Percentiles rank a stretch among this genome's conserved stretches.
phyloP scores from a whole-genome alignment of 768 basidiomycete species.

The Lyophyllum semitale region DNA sequence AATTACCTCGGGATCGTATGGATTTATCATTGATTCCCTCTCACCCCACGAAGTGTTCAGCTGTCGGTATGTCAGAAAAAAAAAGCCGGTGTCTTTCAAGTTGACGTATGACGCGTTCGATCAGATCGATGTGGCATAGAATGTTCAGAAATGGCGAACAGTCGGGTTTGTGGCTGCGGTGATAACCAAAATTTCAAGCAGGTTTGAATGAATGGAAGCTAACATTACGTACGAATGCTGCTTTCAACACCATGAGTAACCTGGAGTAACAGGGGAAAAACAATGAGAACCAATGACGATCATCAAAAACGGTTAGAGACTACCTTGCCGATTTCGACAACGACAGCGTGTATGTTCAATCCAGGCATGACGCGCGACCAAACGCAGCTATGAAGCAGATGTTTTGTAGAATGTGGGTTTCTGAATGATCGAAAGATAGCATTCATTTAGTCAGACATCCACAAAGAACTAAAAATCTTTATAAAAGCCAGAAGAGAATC shows the following conservation, averaged over 20 bases:
- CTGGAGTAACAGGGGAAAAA: neutral
- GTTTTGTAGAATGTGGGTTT: no score
- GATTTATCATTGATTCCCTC: slow-evolving; percentile 2
- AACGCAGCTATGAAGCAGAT: no score
- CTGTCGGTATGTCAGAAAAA: neutral
- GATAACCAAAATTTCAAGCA: neutral
- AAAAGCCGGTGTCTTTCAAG: neutral
- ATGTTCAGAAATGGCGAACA: neutral
- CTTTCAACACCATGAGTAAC: neutral
- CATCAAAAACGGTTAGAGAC: no score
- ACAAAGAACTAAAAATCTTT: slow-evolving; percentile 26
- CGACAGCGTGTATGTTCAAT: no score
- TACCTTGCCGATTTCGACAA: no score
- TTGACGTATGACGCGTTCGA: neutral
- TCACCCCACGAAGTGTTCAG: neutral
- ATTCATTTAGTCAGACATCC: slow-evolving; percentile 22
- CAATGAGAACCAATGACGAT: neutral
- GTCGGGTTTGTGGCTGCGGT: slow-evolving; percentile 4
- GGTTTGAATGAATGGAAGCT: neutral
- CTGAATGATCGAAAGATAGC: neutral
- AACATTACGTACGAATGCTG: neutral
- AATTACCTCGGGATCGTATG: neutral
- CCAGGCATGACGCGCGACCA: no score
- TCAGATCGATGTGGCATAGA: neutral
- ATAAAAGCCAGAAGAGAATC: slow-evolving; percentile 27